phyloP scores from a whole-genome alignment of 2,329 filamentous ascomycete species.

The Aspergillus udagawae region DNA sequence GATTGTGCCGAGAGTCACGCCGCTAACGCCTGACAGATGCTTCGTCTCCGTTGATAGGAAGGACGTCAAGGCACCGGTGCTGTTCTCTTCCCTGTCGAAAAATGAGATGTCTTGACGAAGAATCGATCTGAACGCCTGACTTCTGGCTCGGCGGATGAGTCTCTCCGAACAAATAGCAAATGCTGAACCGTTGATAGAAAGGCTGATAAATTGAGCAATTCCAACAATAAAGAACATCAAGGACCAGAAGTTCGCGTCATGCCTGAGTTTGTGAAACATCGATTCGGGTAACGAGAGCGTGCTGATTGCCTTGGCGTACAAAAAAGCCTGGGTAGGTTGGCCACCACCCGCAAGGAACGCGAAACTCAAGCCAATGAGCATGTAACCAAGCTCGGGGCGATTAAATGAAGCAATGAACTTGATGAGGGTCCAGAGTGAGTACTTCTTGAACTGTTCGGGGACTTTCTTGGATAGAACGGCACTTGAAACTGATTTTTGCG shows the following conservation, averaged over 20 bases:
- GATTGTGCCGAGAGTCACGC: constrained; percentile 81
- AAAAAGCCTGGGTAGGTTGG: constrained; percentile 71
- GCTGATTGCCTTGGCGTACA: constrained; percentile 85
- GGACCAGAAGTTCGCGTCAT: constrained; percentile 78
- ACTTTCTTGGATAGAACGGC: constrained; percentile 59
- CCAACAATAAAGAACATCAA: constrained; percentile 86
- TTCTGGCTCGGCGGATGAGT: constrained; percentile 76
- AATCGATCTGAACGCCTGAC: constrained; percentile 78
- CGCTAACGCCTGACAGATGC: constrained; percentile 81
- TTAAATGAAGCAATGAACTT: constrained; percentile 81
- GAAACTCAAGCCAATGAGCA: constrained; percentile 70
- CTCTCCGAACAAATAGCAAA: constrained; percentile 86
- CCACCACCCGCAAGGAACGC: constrained; percentile 74
- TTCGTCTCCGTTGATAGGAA: constrained; percentile 89
- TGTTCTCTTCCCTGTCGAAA: constrained; percentile 87
- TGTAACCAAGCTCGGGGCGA: constrained; percentile 63
- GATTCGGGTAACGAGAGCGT: constrained; percentile 58
- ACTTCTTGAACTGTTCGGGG: constrained; percentile 52
- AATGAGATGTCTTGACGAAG: constrained; percentile 89
- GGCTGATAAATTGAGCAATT: constrained; percentile 66
- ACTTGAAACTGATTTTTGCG: constrained; percentile 61
- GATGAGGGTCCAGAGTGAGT: constrained; percentile 71
- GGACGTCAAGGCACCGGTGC: constrained; percentile 79
- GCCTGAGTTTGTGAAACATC: constrained; percentile 56
- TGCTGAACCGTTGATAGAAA: constrained; percentile 63